These are phyloP conservation scores for Closterium sp. DNA, from an alignment of 139 green algal species.

Conservation along the genomic window DNA sequence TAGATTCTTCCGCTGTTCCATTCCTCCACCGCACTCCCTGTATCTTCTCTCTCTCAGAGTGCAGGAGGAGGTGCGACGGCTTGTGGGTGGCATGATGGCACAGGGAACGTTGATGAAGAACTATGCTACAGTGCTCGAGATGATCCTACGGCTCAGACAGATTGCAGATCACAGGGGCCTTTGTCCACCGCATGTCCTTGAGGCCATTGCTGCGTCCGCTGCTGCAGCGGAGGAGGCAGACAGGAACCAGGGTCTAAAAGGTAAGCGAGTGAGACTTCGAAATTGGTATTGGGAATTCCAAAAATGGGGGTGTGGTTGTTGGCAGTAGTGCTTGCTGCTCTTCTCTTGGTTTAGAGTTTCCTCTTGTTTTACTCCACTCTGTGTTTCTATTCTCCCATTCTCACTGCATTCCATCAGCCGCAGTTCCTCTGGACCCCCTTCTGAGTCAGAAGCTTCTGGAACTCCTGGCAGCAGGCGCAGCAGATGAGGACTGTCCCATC, in stretches of 20 bases:
- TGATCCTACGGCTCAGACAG: conserved; percentile 60
- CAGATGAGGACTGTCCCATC: conserved; percentile 48
- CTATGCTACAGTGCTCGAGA: conserved; percentile 55
- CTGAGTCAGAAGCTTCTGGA: neutral
- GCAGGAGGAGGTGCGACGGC: conserved; percentile 29
- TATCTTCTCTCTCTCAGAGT: neutral
- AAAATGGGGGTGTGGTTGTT: too few relatives aligned
- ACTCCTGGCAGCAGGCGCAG: conserved; percentile 1
- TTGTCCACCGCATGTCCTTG: neutral
- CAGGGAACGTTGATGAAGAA: conserved; percentile 57
- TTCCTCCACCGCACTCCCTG: neutral
- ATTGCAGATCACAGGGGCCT: conserved; percentile 64
- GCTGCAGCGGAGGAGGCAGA: neutral
- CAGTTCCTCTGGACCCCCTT: neutral
- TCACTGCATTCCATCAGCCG: neutral
- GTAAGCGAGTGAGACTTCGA: too few relatives aligned
- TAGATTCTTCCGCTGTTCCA: neutral
- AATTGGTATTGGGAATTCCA: too few relatives aligned
- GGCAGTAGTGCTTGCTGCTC: neutral
- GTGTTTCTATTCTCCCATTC: neutral
- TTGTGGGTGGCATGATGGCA: conserved; percentile 49
- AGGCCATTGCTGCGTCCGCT: conserved; percentile 4
- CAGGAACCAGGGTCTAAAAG: neutral
- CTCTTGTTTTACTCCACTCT: neutral
- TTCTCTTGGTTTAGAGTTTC: too few relatives aligned